Evolutionary conservation across 306 rosid species (phyloP).

Genomic region (Rosa lucieae): DNA sequence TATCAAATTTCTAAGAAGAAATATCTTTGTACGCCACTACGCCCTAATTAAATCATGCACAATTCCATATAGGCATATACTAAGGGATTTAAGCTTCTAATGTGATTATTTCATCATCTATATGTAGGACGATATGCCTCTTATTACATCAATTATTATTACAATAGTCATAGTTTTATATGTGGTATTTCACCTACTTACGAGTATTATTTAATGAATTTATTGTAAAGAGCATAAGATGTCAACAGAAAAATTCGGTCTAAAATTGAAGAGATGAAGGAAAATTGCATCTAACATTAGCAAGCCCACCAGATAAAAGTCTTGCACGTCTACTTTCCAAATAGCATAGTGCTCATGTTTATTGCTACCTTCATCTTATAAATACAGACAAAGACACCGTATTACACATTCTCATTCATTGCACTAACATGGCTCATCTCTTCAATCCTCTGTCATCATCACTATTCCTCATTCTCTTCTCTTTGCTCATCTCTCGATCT

Average conservation of each 20-base stretch:
- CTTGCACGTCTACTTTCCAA: background rate
- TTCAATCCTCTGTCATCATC: background rate
- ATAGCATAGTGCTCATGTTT: background rate
- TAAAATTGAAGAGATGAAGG: background rate
- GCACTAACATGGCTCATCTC: slow-evolving; percentile 28
- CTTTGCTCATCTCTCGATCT: slow-evolving; percentile 6
- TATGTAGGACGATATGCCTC: no score
- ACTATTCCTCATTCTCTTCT: slow-evolving; percentile 4
- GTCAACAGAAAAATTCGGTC: background rate
- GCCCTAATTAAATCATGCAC: no score
- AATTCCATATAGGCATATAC: no score
- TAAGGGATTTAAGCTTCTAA: no score
- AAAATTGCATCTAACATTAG: background rate
- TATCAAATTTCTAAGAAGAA: no score
- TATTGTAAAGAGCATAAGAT: no score
- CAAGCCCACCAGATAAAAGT: background rate
- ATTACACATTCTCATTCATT: background rate
- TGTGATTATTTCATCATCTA: no score
- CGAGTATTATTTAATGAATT: no score
- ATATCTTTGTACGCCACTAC: no score
- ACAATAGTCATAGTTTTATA: no score
- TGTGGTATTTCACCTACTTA: no score
- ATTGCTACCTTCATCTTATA: background rate
- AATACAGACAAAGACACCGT: background rate
- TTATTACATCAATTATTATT: no score